A percentile compares a stretch with the other conserved stretches of the same genome.
Evolutionary conservation across 2,329 filamentous ascomycete species (phyloP).

Genomic region (Hymenoscyphus fructigenus): DNA sequence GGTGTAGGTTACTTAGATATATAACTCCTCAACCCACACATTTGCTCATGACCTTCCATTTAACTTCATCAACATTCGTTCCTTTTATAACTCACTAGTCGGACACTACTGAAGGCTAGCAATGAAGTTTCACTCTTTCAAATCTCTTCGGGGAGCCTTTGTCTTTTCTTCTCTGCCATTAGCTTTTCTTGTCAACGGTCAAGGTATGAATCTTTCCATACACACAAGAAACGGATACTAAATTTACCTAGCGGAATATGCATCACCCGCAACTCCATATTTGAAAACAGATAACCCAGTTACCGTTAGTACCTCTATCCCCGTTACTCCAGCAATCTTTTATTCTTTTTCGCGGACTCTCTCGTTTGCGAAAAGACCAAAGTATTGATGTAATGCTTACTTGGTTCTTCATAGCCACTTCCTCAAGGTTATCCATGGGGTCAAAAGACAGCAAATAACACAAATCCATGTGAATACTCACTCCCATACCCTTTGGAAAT

Average conservation of each 20-base stretch:
- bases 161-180: not conserved
- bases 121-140: slow-evolving; percentile 6
- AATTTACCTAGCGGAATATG: slow-evolving; percentile 11
- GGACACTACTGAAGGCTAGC: not conserved
- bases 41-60: not conserved
- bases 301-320: slow-evolving; percentile 11
- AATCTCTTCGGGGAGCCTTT: not conserved
- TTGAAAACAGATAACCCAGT: slow-evolving; percentile 8
- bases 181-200: slow-evolving; percentile 1
- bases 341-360: not conserved
- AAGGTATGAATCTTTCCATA: slow-evolving; percentile 2
- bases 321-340: not conserved
- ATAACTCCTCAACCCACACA: not conserved
- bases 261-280: not conserved
- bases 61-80: not conserved
- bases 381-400: not conserved
- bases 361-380: too few species aligned
- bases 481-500: not conserved
- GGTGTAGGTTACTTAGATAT: not conserved
- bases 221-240: not conserved
- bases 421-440: slow-evolving; percentile 55
- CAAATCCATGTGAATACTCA: slow-evolving; percentile 35
- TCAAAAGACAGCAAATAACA: slow-evolving; percentile 40
- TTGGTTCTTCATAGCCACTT: slow-evolving; percentile 35
- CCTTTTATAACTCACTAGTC: not conserved